Conservation (phyloP, 148 eudicot genomes). For the Chenopodium berlandieri region DNA sequence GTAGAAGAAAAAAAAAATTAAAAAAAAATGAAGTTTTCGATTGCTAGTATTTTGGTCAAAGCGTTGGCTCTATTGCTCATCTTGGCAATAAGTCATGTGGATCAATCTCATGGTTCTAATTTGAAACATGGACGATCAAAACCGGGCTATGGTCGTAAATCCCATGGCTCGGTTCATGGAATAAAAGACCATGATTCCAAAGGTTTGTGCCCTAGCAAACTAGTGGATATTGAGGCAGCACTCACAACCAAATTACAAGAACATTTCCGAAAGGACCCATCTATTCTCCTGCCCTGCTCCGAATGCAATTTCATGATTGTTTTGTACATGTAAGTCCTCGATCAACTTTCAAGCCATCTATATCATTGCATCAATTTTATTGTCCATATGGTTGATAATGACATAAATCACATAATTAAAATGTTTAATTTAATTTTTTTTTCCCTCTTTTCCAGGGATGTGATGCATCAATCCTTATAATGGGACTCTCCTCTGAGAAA, state of each 20-base stretch:
- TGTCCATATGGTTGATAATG: no score
- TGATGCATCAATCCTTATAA: slow-evolving; percentile 29
- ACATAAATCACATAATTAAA: no score
- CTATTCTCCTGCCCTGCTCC: slow-evolving; percentile 22
- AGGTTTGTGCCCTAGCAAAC: slow-evolving; percentile 9
- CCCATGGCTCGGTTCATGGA: neutral
- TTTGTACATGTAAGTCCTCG: slow-evolving; percentile 24
- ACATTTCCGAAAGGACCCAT: slow-evolving; percentile 16
- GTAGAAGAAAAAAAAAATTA: no score
- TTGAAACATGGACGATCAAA: neutral
- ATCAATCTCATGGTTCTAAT: neutral
- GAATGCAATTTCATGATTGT: slow-evolving; percentile 35
- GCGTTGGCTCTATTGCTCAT: slow-evolving; percentile 11
- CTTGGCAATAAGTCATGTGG: slow-evolving; percentile 10
- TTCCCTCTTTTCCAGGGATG: slow-evolving; percentile 13
- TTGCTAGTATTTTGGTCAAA: neutral
- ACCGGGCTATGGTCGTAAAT: neutral
- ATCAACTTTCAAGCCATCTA: no score
- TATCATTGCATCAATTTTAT: no score
- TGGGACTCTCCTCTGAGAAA: slow-evolving; percentile 20
- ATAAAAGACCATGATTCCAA: neutral
- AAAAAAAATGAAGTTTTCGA: neutral
- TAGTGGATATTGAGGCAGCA: slow-evolving; percentile 17
- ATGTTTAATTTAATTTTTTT: neutral
- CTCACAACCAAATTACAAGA: slow-evolving; percentile 13